These are phyloP conservation scores for Mortierella polycephala DNA, from an alignment of 371 early-diverging fungal species.

Conservation along the genomic window DNA sequence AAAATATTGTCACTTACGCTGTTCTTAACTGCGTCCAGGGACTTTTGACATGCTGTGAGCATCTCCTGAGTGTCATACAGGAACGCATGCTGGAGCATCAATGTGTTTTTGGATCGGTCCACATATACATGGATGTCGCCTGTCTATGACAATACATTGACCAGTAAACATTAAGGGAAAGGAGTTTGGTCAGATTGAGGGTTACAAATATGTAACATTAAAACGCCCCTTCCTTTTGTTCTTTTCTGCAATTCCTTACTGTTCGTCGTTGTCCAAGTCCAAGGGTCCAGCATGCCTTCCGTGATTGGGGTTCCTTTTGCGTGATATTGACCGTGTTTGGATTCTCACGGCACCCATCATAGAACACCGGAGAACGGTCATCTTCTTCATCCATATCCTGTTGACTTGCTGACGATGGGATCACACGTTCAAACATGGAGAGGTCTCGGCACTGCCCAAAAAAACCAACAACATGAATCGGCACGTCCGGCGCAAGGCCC, in stretches of 20 bases:
- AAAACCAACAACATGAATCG: constrained; percentile 31
- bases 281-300: constrained; percentile 12
- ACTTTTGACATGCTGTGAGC: constrained; percentile 30
- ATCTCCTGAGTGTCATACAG: constrained; percentile 33
- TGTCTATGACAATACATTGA: constrained; percentile 13
- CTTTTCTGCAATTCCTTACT: constrained; percentile 3
- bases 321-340: background rate
- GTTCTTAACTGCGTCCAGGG: constrained; percentile 18
- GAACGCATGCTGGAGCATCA: constrained; percentile 42
- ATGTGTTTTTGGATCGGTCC: constrained; percentile 28
- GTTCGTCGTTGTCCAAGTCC: constrained; percentile 6
- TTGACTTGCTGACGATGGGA: background rate
- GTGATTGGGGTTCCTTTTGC: background rate
- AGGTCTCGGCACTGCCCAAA: constrained; percentile 42
- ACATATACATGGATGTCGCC: constrained; percentile 42
- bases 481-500: constrained; percentile 16
- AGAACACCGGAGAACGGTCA: constrained; percentile 7
- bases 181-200: background rate
- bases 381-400: background rate
- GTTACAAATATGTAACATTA: background rate
- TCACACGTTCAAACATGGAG: constrained; percentile 28
- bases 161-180: background rate
- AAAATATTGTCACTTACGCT: constrained; percentile 16
- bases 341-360: constrained; percentile 3
- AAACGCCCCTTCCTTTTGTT: background rate